Evolutionary conservation across 495 filamentous ascomycete species (phyloP), one percentile per base, ranked within the genome.

Genomic region (Evernia prunastri): DNA sequence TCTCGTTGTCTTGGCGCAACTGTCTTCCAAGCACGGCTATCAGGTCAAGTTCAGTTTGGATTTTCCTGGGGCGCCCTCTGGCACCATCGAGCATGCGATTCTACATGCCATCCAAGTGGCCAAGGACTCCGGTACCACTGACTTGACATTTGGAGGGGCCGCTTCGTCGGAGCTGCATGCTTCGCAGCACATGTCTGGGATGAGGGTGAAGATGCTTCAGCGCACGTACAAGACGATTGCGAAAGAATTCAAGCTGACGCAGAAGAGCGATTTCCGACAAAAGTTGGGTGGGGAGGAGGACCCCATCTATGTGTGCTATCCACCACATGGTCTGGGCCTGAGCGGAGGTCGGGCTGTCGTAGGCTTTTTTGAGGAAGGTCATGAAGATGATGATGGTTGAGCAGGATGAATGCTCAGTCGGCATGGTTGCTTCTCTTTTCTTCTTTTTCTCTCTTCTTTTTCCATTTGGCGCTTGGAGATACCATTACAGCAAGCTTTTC

Each of bases 11-110:
- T 73, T 96, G 65, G 87, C 86, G 63, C 86, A 87, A 71, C 82
- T 96, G 33, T 82, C 86, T 25, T 89, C 89, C 0, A 72, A 81
- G 40, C 83, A 92, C 67, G 90, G 90, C 61, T 91, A 88, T 80
- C 90, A 96, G 76, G 86, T 94, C 75, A 94, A 96, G 76, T 93
- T 90, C 75, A 86, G 86, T 49, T 83, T 94, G 63, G 90, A 93
- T 72, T 94, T 96, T 79, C 90, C 90, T 20, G 82, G 82, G 23
- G 80, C 89, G 5, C 88, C 90, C 4, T 87, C 80, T 62, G 91
- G 90, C 61, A 86, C 86, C 40, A 96, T 94, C 66, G 91, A 96
- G 75, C 78, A 82, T 5, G 82, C 91, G 57, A 89, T 92, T 68
- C 86, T 87, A 25, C 84, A 87, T 69, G 85, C 89, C n/a, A 85